These are phyloP conservation scores for Lobosporangium transversale DNA, from an alignment of 192 early-diverging fungal species.

Conservation along the genomic window DNA sequence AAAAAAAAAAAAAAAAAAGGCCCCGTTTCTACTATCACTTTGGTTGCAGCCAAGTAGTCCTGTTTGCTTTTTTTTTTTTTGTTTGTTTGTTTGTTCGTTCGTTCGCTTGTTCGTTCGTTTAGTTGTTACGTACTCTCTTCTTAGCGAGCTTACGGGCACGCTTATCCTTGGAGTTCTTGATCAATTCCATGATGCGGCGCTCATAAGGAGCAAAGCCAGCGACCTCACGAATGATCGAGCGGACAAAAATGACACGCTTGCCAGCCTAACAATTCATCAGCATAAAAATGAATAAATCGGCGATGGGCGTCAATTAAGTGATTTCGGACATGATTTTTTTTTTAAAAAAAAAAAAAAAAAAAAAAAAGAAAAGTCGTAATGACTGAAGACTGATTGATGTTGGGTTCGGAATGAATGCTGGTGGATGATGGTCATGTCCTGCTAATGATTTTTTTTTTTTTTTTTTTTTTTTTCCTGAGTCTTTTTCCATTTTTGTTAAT, in stretches of 20 bases:
- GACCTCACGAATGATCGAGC: slow-evolving; percentile 95
- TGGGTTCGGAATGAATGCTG: background rate
- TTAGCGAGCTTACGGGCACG: slow-evolving; percentile 98
- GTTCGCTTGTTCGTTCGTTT: no score
- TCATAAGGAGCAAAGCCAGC: slow-evolving; percentile 98
- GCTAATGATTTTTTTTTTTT: background rate
- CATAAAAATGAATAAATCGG: background rate
- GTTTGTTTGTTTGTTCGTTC: no score
- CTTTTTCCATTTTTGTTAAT: background rate
- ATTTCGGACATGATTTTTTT: background rate
- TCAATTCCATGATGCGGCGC: slow-evolving; percentile 99
- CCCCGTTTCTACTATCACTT: no score
- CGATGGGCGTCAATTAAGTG: background rate
- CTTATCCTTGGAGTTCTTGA: slow-evolving; percentile 99
- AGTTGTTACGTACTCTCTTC: slow-evolving; percentile 83
- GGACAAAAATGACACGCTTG: slow-evolving; percentile 90
- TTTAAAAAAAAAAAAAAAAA: no score
- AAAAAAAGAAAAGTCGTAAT: no score
- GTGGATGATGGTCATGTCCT: background rate
- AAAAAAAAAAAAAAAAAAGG: no score
- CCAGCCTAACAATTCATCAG: slow-evolving; percentile 30
- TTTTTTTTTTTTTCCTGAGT: background rate
- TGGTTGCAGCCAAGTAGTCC: no score
- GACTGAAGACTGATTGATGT: no score
- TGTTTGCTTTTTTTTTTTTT: background rate